Conservation (phyloP, 2,329 filamentous ascomycete genomes). For the Endoconidiophora polonica region DNA sequence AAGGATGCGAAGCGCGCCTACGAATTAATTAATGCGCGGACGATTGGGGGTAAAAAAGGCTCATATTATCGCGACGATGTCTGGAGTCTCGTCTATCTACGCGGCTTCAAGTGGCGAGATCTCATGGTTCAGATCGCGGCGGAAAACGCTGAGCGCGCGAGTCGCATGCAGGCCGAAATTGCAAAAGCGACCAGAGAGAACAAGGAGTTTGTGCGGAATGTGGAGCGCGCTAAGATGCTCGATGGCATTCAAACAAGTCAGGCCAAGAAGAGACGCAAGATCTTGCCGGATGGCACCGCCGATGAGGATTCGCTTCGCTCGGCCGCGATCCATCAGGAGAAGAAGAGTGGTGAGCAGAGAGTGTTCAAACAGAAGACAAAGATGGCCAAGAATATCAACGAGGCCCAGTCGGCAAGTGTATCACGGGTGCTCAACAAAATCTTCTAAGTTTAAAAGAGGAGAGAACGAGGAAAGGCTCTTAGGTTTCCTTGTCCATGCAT, state of each 20-base stretch:
- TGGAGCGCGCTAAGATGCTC: conserved; percentile 65
- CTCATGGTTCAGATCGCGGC: conserved; percentile 62
- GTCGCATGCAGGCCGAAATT: conserved; percentile 63
- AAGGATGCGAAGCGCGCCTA: conserved; percentile 60
- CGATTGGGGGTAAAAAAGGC: conserved; percentile 70
- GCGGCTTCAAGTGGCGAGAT: conserved; percentile 68
- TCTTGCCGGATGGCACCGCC: conserved; percentile 20
- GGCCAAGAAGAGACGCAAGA: conserved; percentile 32
- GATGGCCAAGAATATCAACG: conserved; percentile 31
- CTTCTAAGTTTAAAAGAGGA: conserved; percentile 28
- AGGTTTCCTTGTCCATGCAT: not conserved
- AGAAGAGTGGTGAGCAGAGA: conserved; percentile 19
- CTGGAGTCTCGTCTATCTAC: conserved; percentile 70
- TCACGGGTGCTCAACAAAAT: conserved; percentile 48
- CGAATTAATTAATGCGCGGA: conserved; percentile 59
- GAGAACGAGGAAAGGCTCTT: not conserved
- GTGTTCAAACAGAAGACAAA: conserved; percentile 53
- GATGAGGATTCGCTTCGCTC: conserved; percentile 15
- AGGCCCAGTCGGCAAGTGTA: conserved; percentile 34
- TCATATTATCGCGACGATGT: conserved; percentile 73
- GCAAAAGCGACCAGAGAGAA: conserved; percentile 61
- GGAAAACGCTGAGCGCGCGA: conserved; percentile 65
- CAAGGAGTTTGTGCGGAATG: conserved; percentile 61
- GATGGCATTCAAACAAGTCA: conserved; percentile 61
- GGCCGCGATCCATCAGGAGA: conserved; percentile 15